Evolutionary conservation across 495 filamentous ascomycete species (phyloP).

Genomic region (Neurospora sublineolata): DNA sequence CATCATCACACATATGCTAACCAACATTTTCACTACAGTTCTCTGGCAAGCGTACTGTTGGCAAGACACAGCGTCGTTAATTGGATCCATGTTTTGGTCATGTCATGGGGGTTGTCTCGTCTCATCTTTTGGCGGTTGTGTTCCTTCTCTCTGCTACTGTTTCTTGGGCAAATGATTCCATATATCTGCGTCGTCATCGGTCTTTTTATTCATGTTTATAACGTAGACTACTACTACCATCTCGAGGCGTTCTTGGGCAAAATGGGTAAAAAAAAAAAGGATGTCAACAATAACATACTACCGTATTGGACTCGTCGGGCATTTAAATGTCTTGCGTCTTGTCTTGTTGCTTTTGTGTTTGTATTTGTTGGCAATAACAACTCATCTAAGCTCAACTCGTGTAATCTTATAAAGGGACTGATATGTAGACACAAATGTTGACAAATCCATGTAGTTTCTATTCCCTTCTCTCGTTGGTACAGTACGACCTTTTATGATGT

Average conservation of each 20-base stretch:
- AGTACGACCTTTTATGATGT: no score
- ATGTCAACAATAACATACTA: background rate
- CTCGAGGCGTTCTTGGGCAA: constrained; percentile 2
- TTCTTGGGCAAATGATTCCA: background rate
- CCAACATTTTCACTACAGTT: constrained; percentile 22
- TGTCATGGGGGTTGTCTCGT: background rate
- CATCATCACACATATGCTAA: constrained; percentile 18
- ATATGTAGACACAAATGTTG: no score
- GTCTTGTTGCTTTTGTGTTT: no score
- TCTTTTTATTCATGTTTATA: constrained; percentile 1
- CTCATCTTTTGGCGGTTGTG: constrained; percentile 1
- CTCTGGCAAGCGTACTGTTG: constrained; percentile 48
- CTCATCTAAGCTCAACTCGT: no score
- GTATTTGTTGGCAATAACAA: no score
- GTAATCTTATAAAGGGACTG: no score
- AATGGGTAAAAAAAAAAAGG: background rate
- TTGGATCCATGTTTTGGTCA: background rate
- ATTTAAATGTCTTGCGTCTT: no score
- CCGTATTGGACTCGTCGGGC: background rate
- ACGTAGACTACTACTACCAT: background rate
- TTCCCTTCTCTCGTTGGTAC: no score
- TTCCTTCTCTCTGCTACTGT: background rate
- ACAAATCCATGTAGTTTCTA: no score
- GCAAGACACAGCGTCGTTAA: constrained; percentile 40
- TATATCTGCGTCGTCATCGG: background rate